Evolutionary conservation across 768 basidiomycete species (phyloP).

Genomic region (Lactifluus volemus): DNA sequence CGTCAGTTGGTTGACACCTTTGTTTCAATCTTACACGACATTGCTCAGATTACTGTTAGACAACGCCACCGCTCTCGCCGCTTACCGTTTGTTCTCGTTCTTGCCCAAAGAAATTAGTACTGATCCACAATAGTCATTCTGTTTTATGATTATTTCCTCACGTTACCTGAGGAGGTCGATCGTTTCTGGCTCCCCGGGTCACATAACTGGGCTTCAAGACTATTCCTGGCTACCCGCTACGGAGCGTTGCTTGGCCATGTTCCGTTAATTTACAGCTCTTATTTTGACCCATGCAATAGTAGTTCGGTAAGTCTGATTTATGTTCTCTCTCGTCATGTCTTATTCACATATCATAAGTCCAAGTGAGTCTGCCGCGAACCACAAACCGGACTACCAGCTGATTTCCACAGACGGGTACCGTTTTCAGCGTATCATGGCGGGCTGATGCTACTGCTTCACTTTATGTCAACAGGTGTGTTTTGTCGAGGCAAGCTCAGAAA

Average conservation of each 20-base stretch:
- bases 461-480: not conserved
- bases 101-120: not conserved
- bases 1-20: not conserved
- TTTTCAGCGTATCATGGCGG: not conserved
- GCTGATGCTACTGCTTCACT: not conserved
- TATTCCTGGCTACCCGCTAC: constrained; percentile 23
- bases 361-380: not conserved
- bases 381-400: not conserved
- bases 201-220: constrained; percentile 11
- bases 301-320: not conserved
- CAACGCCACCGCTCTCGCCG: not conserved
- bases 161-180: constrained; percentile 34
- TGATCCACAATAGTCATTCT: constrained; percentile 23
- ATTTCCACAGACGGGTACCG: not conserved
- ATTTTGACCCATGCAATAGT: not conserved
- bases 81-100: not conserved
- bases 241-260: constrained; percentile 19
- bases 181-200: constrained; percentile 32
- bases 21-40: not conserved
- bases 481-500: too few relatives aligned
- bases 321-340: not conserved
- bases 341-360: not conserved
- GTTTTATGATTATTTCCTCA: constrained; percentile 40
- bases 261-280: constrained; percentile 14
- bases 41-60: not conserved